Percentiles rank a stretch among this genome's conserved stretches.
Evolutionary conservation across 805 yeast species (phyloP).

Genomic region (Candida berthetii): DNA sequence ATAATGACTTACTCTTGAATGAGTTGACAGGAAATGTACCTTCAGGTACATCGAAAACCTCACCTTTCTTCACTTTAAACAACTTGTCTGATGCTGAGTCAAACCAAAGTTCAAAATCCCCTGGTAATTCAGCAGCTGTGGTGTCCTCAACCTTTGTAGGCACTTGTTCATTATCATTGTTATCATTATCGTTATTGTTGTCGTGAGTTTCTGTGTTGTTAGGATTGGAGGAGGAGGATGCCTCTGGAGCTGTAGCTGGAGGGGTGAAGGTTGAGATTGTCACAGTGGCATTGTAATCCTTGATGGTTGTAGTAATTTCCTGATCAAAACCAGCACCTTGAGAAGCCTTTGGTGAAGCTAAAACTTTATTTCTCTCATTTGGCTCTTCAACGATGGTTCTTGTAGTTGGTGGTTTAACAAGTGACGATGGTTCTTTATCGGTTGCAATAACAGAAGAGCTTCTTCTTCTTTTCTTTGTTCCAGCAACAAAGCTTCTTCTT

Average conservation of each 20-base stretch:
- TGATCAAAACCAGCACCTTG: constrained; percentile 2
- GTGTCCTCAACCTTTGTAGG: not conserved
- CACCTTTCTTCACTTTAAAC: constrained; percentile 2
- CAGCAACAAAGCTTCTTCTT: constrained; percentile 7
- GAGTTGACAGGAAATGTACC: constrained; percentile 6
- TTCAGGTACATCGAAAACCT: not conserved
- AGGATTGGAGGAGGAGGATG: not conserved
- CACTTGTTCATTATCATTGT: not conserved
- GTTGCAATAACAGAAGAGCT: constrained; percentile 3
- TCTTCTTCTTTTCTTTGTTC: constrained; percentile 3
- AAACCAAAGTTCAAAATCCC: not conserved
- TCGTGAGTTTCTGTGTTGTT: not conserved
- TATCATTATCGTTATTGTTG: no score
- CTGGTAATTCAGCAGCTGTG: not conserved
- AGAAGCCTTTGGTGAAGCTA: constrained; percentile 9
- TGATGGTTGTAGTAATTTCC: not conserved
- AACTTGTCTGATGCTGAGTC: not conserved
- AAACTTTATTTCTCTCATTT: constrained; percentile 10
- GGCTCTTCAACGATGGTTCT: constrained; percentile 10
- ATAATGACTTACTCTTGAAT: constrained; percentile 27
- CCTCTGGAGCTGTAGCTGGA: not conserved
- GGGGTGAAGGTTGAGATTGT: not conserved
- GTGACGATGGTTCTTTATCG: not conserved
- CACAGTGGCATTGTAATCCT: not conserved
- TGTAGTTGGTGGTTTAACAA: constrained; percentile 2